A percentile compares a stretch with the other conserved stretches of the same genome.
These are phyloP conservation scores for Sherardia arvensis DNA, from an alignment of 257 asterid species.

Conservation along the genomic window DNA sequence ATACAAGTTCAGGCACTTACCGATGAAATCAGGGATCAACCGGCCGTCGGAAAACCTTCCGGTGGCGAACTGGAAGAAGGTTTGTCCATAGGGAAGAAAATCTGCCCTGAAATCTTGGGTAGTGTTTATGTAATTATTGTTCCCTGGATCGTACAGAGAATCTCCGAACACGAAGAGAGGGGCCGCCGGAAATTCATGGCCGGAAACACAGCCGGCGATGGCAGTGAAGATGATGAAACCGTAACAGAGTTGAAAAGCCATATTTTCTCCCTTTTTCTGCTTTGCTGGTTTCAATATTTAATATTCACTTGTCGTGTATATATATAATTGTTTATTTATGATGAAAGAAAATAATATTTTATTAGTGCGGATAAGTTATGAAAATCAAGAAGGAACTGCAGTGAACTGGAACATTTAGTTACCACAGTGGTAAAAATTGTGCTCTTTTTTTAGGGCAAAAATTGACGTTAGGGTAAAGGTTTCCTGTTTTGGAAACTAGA, in stretches of 20 bases:
- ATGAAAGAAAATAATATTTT: too few species aligned
- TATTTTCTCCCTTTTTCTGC: neutral
- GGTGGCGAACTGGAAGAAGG: conserved; percentile 44
- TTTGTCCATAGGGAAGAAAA: conserved; percentile 53
- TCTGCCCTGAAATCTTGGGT: conserved; percentile 51
- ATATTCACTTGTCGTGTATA: neutral
- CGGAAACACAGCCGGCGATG: neutral
- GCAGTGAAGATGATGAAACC: neutral
- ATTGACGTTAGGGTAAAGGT: too few species aligned
- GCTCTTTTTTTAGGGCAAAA: too few species aligned
- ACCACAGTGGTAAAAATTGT: too few species aligned
- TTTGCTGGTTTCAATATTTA: too few species aligned
- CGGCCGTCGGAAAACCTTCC: conserved; percentile 79
- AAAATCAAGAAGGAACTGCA: too few species aligned
- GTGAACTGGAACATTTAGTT: too few species aligned
- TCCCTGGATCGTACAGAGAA: conserved; percentile 57
- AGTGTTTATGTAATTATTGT: conserved; percentile 67
- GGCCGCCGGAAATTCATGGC: neutral
- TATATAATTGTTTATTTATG: neutral
- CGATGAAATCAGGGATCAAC: conserved; percentile 49
- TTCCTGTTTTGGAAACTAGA: too few species aligned
- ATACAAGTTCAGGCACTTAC: conserved; percentile 11
- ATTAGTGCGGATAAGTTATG: too few species aligned
- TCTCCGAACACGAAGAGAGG: conserved; percentile 56
- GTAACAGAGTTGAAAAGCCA: neutral